A percentile compares a stretch with the other conserved stretches of the same genome.
Conservation (phyloP, 306 rosid species). For the Cucumis cinereus region DNA sequence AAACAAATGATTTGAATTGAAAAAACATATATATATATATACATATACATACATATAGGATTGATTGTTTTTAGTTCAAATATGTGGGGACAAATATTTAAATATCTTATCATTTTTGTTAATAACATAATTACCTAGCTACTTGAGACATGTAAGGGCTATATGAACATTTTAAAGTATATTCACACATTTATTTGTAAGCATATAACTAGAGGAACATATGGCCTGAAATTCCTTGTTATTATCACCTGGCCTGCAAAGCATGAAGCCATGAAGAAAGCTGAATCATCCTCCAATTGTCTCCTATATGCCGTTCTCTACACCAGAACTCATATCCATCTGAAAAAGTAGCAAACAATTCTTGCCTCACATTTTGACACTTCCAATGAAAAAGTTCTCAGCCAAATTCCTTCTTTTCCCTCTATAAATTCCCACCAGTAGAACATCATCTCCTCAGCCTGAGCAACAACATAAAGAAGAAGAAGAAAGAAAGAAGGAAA, state of each 20-base stretch:
- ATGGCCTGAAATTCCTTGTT: background rate
- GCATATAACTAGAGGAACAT: background rate
- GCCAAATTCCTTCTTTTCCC: background rate
- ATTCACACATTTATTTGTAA: too few relatives aligned
- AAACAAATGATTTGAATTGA: too few relatives aligned
- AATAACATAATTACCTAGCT: background rate
- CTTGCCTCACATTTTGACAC: background rate
- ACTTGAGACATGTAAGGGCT: background rate
- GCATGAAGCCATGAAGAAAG: background rate
- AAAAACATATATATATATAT: too few relatives aligned
- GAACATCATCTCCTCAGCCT: background rate
- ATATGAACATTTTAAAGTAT: background rate
- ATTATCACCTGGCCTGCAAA: slow-evolving; percentile 3
- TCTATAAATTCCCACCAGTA: slow-evolving; percentile 1
- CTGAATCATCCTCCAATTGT: background rate
- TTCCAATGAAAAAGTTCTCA: background rate
- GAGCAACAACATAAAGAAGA: background rate
- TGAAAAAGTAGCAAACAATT: background rate
- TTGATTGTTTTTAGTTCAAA: too few relatives aligned
- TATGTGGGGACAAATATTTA: too few relatives aligned
- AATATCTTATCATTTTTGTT: too few relatives aligned
- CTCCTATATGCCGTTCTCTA: background rate
- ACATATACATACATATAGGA: too few relatives aligned
- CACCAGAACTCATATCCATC: background rate
- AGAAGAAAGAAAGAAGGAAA: too few relatives aligned